Evolutionary conservation across 768 basidiomycete species (phyloP).

Genomic region (Tephrocybe rancida): DNA sequence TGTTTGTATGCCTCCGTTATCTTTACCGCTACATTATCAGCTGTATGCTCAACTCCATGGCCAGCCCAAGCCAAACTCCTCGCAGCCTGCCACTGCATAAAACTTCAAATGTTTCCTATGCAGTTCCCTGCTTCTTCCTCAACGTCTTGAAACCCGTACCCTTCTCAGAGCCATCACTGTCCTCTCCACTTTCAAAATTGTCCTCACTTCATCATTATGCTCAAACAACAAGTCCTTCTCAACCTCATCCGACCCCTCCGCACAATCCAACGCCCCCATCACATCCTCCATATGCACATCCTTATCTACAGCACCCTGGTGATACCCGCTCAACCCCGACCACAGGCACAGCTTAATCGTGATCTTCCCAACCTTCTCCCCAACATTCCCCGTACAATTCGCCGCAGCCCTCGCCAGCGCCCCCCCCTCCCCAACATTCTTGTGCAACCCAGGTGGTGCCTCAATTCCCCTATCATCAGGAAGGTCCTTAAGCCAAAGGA

Average conservation of each 20-base stretch:
- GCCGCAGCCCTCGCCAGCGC: conserved; percentile 26
- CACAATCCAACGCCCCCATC: conserved; percentile 46
- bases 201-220: conserved; percentile 1
- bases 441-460: conserved; percentile 27
- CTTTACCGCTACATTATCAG: conserved; percentile 39
- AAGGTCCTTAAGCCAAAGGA: conserved; percentile 46
- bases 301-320: conserved; percentile 33
- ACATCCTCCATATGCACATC: conserved; percentile 39
- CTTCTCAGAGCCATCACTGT: conserved; percentile 16
- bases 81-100: conserved; percentile 63
- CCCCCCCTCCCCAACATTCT: conserved; percentile 22
- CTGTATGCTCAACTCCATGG: conserved; percentile 48
- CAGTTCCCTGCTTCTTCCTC: conserved; percentile 43
- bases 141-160: conserved; percentile 39
- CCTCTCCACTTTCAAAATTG: conserved; percentile 19
- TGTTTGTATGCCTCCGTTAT: conserved; percentile 40
- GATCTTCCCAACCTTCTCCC: conserved; percentile 29
- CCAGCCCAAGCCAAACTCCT: conserved; percentile 61
- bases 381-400: conserved; percentile 27
- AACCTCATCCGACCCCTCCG: conserved; percentile 33
- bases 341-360: conserved; percentile 40
- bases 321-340: conserved; percentile 46
- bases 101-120: conserved; percentile 58
- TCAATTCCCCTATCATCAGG: conserved; percentile 34
- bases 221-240: background rate